Base-by-base conservation (phyloP, 768 basidiomycete species). In the Mycena galericulata region DNA sequence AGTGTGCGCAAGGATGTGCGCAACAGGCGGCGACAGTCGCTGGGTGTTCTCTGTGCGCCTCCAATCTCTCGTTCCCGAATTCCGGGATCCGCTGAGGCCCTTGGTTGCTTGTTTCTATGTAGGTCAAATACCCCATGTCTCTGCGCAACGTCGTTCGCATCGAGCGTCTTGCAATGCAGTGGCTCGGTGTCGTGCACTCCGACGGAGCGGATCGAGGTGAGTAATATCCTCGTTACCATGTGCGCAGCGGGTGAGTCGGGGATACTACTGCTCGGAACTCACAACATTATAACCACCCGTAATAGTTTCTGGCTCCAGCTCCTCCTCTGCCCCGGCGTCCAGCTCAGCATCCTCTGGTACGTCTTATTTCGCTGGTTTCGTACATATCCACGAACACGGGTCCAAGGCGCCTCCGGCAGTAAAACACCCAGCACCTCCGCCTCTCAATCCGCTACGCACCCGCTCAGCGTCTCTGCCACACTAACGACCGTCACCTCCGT, bases 1-100 rank as follows among this genome's bases (percentile, higher is more conserved):
- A 57, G 14, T 66, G 68, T 30, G 63, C 64, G 8, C 26, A 51
- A 12, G 69, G 69, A 4, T 70, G 69, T 30, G 69, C 64, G 32
- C 40, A 46, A 18, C 4, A 36, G 27, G 69, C 63, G 1, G 57
- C 69, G 26, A 58, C 27, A 17, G 43, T n/a, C n/a, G 53, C 38
- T 4, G 30, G 26, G 1, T 70, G 69, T 34, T n/a, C 36, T 24
- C 58, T 65, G 69, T 70, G 41, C 14, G 68, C 46, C 12, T 43
- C n/a, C 20, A 22, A 43, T 7, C 38, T 34, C 17, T 20, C 2
- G 29, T 18, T 34, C 29, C 30, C 20, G 41, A 9, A 20, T 24
- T 17, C 18, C 34, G 8, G n/a, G n/a, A n/a, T n/a, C 12, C 61
- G 22, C 40, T 22, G 22, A 49, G 20, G n/a, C n/a, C n/a, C n/a